These are phyloP conservation scores for Solanum dulcamara DNA, from an alignment of 257 asterid genomes.

Conservation along the genomic window DNA sequence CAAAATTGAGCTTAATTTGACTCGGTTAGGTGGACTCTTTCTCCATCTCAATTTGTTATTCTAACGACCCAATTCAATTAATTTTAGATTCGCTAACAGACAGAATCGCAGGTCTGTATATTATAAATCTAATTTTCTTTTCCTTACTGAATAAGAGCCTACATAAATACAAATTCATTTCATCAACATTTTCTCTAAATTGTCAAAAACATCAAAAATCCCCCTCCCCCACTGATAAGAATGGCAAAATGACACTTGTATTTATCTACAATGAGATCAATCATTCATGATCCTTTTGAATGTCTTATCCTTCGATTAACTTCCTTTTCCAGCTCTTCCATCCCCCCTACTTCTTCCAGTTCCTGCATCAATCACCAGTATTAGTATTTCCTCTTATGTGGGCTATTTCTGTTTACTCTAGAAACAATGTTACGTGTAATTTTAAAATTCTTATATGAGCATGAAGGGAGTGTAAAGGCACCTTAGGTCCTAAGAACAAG, in stretches of 20 bases:
- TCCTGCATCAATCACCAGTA: slow-evolving; percentile 35
- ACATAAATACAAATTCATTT: background rate
- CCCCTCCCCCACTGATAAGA: background rate
- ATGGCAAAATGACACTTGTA: background rate
- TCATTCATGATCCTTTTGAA: slow-evolving; percentile 30
- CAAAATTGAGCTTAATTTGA: background rate
- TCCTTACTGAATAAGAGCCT: background rate
- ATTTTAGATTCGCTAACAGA: background rate
- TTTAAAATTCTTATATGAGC: background rate
- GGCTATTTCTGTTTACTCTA: background rate
- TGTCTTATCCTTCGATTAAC: slow-evolving; percentile 43
- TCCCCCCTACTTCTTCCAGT: slow-evolving; percentile 81
- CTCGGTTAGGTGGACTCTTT: background rate
- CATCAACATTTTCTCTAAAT: background rate
- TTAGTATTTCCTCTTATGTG: background rate
- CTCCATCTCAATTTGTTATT: background rate
- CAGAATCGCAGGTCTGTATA: background rate
- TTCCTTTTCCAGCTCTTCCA: slow-evolving; percentile 67
- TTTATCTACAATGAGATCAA: background rate
- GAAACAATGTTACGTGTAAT: background rate
- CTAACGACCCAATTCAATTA: background rate
- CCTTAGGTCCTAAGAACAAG: slow-evolving; percentile 85
- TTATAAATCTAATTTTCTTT: background rate
- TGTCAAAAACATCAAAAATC: background rate
- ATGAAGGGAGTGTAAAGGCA: background rate